phyloP scores from a whole-genome alignment of 2,329 filamentous ascomycete species.

The Fusarium tuaranense region DNA sequence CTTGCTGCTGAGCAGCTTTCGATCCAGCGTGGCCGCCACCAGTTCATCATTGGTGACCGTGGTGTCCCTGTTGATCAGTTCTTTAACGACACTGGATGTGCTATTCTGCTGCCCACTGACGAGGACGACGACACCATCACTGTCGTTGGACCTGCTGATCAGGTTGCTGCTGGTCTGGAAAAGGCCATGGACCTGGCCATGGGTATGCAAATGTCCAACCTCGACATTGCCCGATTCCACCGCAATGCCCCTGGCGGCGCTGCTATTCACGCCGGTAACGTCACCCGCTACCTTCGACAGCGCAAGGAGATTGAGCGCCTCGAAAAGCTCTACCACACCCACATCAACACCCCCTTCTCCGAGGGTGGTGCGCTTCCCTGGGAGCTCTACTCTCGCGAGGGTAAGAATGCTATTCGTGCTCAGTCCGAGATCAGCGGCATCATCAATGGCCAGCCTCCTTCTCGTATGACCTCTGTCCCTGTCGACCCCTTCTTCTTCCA shows the following conservation, averaged over 20 bases:
- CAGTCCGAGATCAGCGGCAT: constrained; percentile 81
- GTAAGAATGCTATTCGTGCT: constrained; percentile 83
- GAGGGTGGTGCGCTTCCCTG: constrained; percentile 79
- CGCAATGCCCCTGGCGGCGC: constrained; percentile 78
- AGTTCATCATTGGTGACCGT: constrained; percentile 91
- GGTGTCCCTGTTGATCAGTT: constrained; percentile 87
- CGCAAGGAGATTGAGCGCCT: constrained; percentile 85
- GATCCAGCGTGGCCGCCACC: constrained; percentile 88
- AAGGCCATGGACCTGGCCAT: constrained; percentile 90
- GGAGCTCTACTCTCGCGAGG: constrained; percentile 89
- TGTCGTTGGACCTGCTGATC: constrained; percentile 82
- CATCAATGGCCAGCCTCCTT: constrained; percentile 79
- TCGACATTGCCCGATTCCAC: constrained; percentile 86
- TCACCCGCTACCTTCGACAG: constrained; percentile 89
- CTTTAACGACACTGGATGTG: constrained; percentile 89
- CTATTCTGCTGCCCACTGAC: constrained; percentile 82
- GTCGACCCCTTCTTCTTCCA: constrained; percentile 85
- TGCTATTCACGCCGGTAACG: constrained; percentile 82
- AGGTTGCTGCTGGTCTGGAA: constrained; percentile 80
- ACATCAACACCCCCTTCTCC: constrained; percentile 83
- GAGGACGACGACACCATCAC: constrained; percentile 87
- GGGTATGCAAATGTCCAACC: constrained; percentile 84
- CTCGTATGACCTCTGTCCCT: constrained; percentile 73
- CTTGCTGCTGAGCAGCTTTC: constrained; percentile 82
- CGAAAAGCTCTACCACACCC: constrained; percentile 83